Base-by-base conservation (phyloP, 495 filamentous ascomycete species). In the Immersiella caudata region DNA sequence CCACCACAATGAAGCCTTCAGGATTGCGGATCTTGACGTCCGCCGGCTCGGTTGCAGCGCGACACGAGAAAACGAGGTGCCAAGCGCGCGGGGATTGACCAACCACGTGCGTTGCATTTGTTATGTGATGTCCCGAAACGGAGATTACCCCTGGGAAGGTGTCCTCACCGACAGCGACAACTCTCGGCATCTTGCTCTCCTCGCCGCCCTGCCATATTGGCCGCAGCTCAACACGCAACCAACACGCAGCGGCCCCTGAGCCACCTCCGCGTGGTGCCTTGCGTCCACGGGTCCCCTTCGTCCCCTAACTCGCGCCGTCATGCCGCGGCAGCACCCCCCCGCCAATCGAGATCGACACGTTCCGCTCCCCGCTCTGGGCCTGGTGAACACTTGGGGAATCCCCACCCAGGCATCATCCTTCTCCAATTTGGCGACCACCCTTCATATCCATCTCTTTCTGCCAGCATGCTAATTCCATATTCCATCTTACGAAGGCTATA, bases 381-480 rank as follows among this genome's bases (percentile, higher is more conserved):
- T 29, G 25, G 36, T 25, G 26, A 25, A n/a, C 59, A 26, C 33
- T 50, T 55, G 68, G 70, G 73, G 71, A 54, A 61, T 36, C 68
- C 59, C 67, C 70, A 68, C 68, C 49, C 29, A 52, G 62, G 36
- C 16, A 27, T 46, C 60, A 63, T 60, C 35, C 46, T 73, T 71
- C 69, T 66, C 71, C 70, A 77, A 74, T 68, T 68, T 74, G 67
- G 51, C 54, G 61, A 56, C 56, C 27, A 60, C 64, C 71, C 65
- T 71, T 74, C 67, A 75, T 71, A 71, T 73, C 64, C 61, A 55
- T 35, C 49, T 61, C 62, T 69, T 67, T 68, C 68, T 70, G 59
- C 60, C 64, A 69, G 52, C 66, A 64, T 65, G 71, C 67, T 67
- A 64, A 71, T 75, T 67, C 60, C 70, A 73, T 74, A 70, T 74